A percentile compares a stretch with the other conserved stretches of the same genome.
These are phyloP conservation scores for Trametes versicolor DNA, from an alignment of 1,284 basidiomycete genomes.

Conservation along the genomic window DNA sequence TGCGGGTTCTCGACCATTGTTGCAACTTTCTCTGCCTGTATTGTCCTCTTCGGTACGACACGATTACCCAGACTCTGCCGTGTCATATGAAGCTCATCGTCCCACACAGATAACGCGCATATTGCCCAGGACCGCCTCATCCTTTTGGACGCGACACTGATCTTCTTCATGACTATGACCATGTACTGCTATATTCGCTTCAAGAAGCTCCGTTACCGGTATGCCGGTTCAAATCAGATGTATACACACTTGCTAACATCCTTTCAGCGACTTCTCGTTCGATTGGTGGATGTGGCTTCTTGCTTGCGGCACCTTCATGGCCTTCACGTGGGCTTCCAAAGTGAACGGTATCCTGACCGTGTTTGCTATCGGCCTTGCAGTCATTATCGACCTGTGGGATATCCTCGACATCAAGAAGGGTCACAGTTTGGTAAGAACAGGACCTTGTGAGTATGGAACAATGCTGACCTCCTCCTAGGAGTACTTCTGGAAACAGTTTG, in stretches of 20 bases:
- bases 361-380: constrained; percentile 88
- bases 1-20: constrained; percentile 93
- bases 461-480: constrained; percentile 61
- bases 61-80: not conserved
- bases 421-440: constrained; percentile 77
- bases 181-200: constrained; percentile 97
- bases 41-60: constrained; percentile 84
- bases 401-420: constrained; percentile 90
- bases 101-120: constrained; percentile 89
- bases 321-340: constrained; percentile 97
- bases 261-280: constrained; percentile 80
- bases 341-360: constrained; percentile 98
- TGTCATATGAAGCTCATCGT: not conserved
- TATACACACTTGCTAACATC: constrained; percentile 20
- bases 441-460: not conserved
- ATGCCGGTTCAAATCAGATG: constrained; percentile 35
- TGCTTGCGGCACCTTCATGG: constrained; percentile 92
- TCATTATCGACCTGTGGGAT: constrained; percentile 95
- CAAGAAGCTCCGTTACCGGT: constrained; percentile 94
- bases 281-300: constrained; percentile 98
- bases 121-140: constrained; percentile 96
- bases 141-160: constrained; percentile 92
- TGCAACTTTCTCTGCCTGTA: constrained; percentile 85
- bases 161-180: constrained; percentile 96
- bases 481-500: constrained; percentile 91